Base-by-base conservation (phyloP, 768 basidiomycete species). In the Lyophyllum atratum region DNA sequence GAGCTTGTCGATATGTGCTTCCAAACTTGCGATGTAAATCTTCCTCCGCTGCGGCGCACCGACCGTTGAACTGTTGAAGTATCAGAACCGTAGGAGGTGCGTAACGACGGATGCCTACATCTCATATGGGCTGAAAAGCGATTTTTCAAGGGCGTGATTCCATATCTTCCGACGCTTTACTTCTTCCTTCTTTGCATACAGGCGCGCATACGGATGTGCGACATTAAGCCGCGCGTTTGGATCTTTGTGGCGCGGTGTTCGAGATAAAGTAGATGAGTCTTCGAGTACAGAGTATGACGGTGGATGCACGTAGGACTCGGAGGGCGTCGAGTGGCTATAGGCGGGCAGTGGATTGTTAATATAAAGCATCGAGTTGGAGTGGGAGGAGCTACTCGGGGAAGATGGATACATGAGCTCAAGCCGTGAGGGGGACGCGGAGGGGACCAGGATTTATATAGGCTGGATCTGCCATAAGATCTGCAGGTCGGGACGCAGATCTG, bases 71-170 rank as follows among this genome's bases (percentile, higher is more conserved):
- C 87, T 89, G 28, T n/a, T 19, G 42, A 39, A 17, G 56, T 24
- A 21, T 44, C 15, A 55, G 64, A 25, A 31, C 49, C 4, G 39
- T 19, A 37, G 55, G 14, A 34, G 21, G 29, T 8, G 21, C 37
- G 47, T 31, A 54, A 15, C 12, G 46, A 28, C 31, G 15, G 17
- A 25, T 28, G 77, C 80, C 49, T 59, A 88, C 86, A 92, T 66
- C 68, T 92, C 89, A 47, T 82, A 80, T 0, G 87, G 79, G 6
- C 73, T 78, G 70, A 91, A 91, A 24, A 91, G 75, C 14, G 77
- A 76, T 66, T 90, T 90, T 70, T 92, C 90, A 55, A 90, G 80
- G 1, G 84, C 83, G 59, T 90, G 90, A 48, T 86, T 87, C 90
- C 90, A 92, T 15, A 88, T 87, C 66, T 85, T 87, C 17, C 89